These are phyloP conservation scores for Talaromyces sp. DNA, from an alignment of 2,329 filamentous ascomycete species.

Conservation along the genomic window DNA sequence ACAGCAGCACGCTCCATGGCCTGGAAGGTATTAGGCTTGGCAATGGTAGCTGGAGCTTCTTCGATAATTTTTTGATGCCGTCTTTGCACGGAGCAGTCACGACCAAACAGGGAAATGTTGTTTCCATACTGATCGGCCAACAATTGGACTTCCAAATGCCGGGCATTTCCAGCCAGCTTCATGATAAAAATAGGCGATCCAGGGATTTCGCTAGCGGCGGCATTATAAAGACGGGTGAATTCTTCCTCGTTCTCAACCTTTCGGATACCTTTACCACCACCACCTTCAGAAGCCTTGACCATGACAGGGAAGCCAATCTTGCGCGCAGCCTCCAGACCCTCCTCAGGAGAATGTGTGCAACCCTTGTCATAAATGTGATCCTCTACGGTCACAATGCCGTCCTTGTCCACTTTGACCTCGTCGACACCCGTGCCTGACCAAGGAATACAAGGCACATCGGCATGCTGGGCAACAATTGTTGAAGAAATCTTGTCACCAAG, in stretches of 20 bases:
- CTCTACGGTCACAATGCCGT: constrained; percentile 86
- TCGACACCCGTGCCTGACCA: constrained; percentile 95
- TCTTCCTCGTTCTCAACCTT: constrained; percentile 82
- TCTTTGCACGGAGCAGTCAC: constrained; percentile 97
- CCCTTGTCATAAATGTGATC: constrained; percentile 83
- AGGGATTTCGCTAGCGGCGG: constrained; percentile 92
- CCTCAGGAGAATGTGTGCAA: constrained; percentile 82
- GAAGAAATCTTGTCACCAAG: constrained; percentile 99
- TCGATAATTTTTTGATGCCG: constrained; percentile 99
- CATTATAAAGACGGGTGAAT: constrained; percentile 85
- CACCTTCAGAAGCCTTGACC: constrained; percentile 99
- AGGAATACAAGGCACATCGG: constrained; percentile 93
- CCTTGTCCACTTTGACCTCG: constrained; percentile 67
- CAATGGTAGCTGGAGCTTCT: constrained; percentile 95
- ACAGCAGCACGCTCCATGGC: constrained; percentile 97
- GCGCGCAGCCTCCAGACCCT: constrained; percentile 79
- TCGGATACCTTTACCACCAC: constrained; percentile 98
- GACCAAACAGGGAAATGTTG: constrained; percentile 97
- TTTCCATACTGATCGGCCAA: constrained; percentile 98
- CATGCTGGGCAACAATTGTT: constrained; percentile 97
- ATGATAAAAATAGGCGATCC: constrained; percentile 99
- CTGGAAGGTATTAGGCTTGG: constrained; percentile 80
- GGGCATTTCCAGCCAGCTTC: constrained; percentile 94
- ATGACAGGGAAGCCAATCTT: constrained; percentile 98
- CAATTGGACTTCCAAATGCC: constrained; percentile 95